phyloP scores from a whole-genome alignment of 129 eudicot species.

The Tagetes patula region DNA sequence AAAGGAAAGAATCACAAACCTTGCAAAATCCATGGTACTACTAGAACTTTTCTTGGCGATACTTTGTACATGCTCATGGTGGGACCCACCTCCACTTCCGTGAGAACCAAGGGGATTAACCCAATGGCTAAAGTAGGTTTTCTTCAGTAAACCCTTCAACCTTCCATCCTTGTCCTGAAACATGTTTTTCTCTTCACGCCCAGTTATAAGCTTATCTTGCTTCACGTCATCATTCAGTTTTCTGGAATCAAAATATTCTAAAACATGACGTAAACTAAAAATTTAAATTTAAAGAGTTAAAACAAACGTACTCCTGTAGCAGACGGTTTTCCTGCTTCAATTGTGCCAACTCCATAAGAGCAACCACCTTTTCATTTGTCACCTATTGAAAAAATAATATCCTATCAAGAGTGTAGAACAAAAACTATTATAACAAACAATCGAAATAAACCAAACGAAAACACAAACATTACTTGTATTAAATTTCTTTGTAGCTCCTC shows the following conservation, averaged over 20 bases:
- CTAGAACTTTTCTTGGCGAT: conserved; percentile 36
- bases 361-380: conserved; percentile 86
- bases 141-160: conserved; percentile 66
- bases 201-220: conserved; percentile 41
- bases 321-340: conserved; percentile 62
- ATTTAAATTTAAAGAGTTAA: background rate
- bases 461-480: conserved; percentile 48
- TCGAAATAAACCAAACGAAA: conserved; percentile 21
- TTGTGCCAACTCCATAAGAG: conserved; percentile 88
- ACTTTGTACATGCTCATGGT: conserved; percentile 41
- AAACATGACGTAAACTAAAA: background rate
- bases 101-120: conserved; percentile 44
- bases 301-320: conserved; percentile 61
- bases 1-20: conserved; percentile 38
- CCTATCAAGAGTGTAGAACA: conserved; percentile 7
- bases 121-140: conserved; percentile 65
- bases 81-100: conserved; percentile 41
- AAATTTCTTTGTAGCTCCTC: conserved; percentile 85
- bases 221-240: conserved; percentile 36
- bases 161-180: conserved; percentile 66
- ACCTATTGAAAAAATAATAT: conserved; percentile 41
- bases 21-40: conserved; percentile 63
- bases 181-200: conserved; percentile 40
- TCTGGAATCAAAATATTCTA: conserved; percentile 33
- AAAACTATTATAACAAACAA: conserved; percentile 8